Percentiles rank a stretch among this genome's conserved stretches.
Evolutionary conservation across 352 stramenopile species (phyloP).

Genomic region (Hyaloperonospora arabidopsidis): DNA sequence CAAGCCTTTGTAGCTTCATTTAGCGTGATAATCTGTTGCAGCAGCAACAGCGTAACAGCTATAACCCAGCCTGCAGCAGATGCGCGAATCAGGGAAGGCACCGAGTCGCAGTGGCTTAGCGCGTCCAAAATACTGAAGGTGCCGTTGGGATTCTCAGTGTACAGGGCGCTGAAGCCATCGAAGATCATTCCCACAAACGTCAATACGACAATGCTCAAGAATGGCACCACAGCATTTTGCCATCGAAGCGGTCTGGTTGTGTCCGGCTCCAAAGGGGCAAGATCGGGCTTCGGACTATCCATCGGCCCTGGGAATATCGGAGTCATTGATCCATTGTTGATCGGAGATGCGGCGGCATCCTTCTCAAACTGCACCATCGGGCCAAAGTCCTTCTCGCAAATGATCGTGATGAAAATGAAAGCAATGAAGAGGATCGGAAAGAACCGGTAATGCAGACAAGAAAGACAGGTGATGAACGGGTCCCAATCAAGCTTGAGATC

Average conservation of each 20-base stretch:
- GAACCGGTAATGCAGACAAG: slow-evolving; percentile 79
- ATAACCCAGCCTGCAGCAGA: slow-evolving; percentile 72
- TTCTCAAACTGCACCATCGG: slow-evolving; percentile 85
- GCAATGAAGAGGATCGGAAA: slow-evolving; percentile 85
- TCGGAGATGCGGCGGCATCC: slow-evolving; percentile 61
- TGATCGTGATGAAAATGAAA: slow-evolving; percentile 87
- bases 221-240: slow-evolving; percentile 83
- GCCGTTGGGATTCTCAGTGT: slow-evolving; percentile 36
- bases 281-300: slow-evolving; percentile 57
- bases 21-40: slow-evolving; percentile 81
- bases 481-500: slow-evolving; percentile 81
- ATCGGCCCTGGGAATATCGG: slow-evolving; percentile 56
- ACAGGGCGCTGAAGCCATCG: slow-evolving; percentile 56
- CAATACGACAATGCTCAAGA: slow-evolving; percentile 69
- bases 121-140: slow-evolving; percentile 57
- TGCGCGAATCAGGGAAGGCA: slow-evolving; percentile 67
- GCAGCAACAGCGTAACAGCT: slow-evolving; percentile 56
- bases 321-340: slow-evolving; percentile 53
- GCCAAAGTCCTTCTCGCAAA: slow-evolving; percentile 82
- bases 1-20: slow-evolving; percentile 84
- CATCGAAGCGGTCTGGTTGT: slow-evolving; percentile 64
- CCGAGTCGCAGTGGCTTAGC: slow-evolving; percentile 71
- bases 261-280: slow-evolving; percentile 63
- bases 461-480: slow-evolving; percentile 81
- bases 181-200: slow-evolving; percentile 86